These are phyloP conservation scores for Cetraspora pellucida DNA, from an alignment of 192 early-diverging fungal species.

Conservation along the genomic window DNA sequence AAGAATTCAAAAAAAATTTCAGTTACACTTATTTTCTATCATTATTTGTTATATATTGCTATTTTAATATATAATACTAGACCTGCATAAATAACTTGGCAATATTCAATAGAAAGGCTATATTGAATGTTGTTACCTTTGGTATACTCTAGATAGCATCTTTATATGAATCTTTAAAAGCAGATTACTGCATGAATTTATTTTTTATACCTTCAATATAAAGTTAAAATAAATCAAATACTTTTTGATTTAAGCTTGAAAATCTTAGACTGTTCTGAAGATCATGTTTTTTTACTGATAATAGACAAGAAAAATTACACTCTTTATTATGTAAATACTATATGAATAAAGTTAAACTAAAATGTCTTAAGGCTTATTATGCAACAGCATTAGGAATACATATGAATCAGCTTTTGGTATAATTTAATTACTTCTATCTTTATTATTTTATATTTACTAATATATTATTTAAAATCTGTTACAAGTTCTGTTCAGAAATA, in stretches of 20 bases:
- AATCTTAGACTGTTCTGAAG: not conserved
- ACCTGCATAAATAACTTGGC: not conserved
- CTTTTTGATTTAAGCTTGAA: not conserved
- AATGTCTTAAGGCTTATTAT: not conserved
- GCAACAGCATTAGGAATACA: not conserved
- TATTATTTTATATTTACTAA: too few species aligned
- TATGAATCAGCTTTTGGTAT: too few species aligned
- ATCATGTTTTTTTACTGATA: not conserved
- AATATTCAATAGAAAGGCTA: too few species aligned
- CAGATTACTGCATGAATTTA: not conserved
- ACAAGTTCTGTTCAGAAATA: conserved; percentile 3
- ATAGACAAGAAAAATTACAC: not conserved
- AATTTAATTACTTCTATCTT: too few species aligned
- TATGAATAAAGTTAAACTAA: not conserved
- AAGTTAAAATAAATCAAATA: not conserved
- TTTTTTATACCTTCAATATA: not conserved
- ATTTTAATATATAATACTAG: conserved; percentile 6
- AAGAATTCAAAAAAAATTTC: not conserved
- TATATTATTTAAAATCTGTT: not conserved
- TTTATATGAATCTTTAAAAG: not conserved
- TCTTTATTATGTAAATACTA: not conserved
- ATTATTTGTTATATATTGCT: not conserved
- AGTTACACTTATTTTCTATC: not conserved
- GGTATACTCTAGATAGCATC: not conserved
- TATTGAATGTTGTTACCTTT: too few species aligned